Evolutionary conservation across 2,329 filamentous ascomycete genomes (phyloP), one percentile per base, ranked within the genome.

Genomic region (Cladorrhinum sp.): DNA sequence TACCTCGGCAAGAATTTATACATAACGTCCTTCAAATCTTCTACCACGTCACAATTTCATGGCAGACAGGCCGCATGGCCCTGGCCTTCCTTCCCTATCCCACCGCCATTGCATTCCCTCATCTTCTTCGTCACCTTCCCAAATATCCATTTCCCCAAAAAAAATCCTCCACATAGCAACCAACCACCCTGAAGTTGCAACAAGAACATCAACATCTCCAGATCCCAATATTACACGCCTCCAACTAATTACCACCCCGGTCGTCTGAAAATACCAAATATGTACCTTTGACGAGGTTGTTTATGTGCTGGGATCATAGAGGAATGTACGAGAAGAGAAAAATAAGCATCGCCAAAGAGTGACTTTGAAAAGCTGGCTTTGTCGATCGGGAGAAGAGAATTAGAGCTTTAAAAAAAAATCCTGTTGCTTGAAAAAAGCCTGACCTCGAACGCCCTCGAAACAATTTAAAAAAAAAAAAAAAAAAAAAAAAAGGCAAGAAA

Each of bases 381-480:
- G 57, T 30, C 49, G 36, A 56, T 23, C 55, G 20, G 52, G 39
- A 9, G 21, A 20, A 46, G 21, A 50, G 49, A 54, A 65, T 59
- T 63, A 63, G 50, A 42, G 24, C 53, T 46, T 8, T 20, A 46
- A 21, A 46, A 21, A 20, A 20, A 53, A 58, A 48, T 46, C 54
- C 30, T 58, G 59, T 49, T 57, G 59, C 23, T 30, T 61, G 42
- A 21, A 46, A 42, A 21, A 18, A 46, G 57, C 55, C 48, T 53
- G 33, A 51, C 57, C 56, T 53, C 36, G 16, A 60, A 59, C 55
- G 57, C 61, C 63, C 18, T 21, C n/a, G n/a, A n/a, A n/a, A n/a
- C n/a, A n/a, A n/a, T n/a, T n/a, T n/a, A 16, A 33, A 58, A 58
- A 23, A 48, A 28, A 18, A 18, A 23, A 60, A n/a, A n/a, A n/a